phyloP scores from a whole-genome alignment of 192 early-diverging fungal genomes.

The Anaeromyces robustus region DNA sequence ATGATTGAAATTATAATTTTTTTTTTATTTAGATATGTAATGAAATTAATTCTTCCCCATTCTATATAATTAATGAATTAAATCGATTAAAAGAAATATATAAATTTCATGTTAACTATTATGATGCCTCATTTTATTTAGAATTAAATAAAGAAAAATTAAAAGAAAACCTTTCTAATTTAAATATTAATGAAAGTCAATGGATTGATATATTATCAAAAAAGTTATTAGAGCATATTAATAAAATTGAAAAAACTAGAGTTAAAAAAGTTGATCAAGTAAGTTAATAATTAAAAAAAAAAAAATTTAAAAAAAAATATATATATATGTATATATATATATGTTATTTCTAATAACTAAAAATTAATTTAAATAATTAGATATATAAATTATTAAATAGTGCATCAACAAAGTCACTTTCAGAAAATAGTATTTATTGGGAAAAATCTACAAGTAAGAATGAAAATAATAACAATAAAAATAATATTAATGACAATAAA shows the following conservation, averaged over 20 bases:
- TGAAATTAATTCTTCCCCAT: background rate
- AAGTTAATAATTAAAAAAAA: background rate
- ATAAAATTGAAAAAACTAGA: background rate
- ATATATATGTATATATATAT: no score
- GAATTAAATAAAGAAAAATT: background rate
- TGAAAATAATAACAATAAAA: background rate
- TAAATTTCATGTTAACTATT: background rate
- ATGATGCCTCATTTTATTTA: background rate
- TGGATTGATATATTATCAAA: background rate
- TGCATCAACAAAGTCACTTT: background rate
- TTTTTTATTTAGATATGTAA: background rate
- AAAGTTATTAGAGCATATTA: background rate
- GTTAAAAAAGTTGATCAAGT: background rate
- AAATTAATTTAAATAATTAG: background rate
- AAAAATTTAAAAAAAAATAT: no score
- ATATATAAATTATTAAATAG: background rate
- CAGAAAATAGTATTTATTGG: background rate
- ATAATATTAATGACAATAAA: background rate
- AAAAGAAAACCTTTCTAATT: background rate
- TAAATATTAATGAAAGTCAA: background rate
- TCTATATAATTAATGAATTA: background rate
- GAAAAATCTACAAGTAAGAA: no score
- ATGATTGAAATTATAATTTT: no score
- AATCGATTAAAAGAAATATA: background rate
- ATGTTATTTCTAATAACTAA: no score